Conservation (phyloP, 768 basidiomycete species). For the Tulasnella calospora region DNA sequence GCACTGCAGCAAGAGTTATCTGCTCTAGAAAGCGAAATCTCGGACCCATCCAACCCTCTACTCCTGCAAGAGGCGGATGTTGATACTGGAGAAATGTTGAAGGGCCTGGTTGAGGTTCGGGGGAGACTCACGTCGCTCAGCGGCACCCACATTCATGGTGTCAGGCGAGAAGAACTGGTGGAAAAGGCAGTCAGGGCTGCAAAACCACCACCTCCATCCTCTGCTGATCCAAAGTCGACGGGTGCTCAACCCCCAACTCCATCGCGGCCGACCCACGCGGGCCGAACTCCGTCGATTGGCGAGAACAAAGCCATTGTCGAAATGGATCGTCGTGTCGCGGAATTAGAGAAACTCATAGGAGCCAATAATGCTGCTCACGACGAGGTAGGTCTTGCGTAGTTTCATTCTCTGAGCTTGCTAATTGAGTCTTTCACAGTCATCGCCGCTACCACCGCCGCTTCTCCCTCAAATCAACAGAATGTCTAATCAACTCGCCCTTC, state of each 20-base stretch:
- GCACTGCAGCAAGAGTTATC: conserved; percentile 70
- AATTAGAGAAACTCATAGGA: conserved; percentile 74
- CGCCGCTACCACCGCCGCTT: conserved; percentile 74
- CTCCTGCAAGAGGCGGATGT: conserved; percentile 52
- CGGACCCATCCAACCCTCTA: conserved; percentile 70
- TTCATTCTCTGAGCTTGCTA: background rate
- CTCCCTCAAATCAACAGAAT: conserved; percentile 75
- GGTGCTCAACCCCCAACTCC: conserved; percentile 19
- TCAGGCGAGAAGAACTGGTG: conserved; percentile 4
- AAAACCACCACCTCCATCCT: conserved; percentile 23
- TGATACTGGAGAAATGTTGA: conserved; percentile 70
- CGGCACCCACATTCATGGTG: background rate
- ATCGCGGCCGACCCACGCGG: conserved; percentile 27
- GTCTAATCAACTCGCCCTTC: conserved; percentile 76
- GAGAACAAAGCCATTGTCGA: conserved; percentile 56
- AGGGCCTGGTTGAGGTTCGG: conserved; percentile 70
- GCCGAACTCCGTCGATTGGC: conserved; percentile 13
- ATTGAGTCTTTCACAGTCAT: conserved; percentile 43
- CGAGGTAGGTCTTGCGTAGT: conserved; percentile 52
- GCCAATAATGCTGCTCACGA: conserved; percentile 73
- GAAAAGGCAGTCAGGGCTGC: conserved; percentile 9
- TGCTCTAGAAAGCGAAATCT: conserved; percentile 75
- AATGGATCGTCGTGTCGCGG: conserved; percentile 77
- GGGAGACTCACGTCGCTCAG: conserved; percentile 60
- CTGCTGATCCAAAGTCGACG: conserved; percentile 9